Base-by-base conservation (phyloP, 352 stramenopile genomes). In the Pythium pyrilobum region DNA sequence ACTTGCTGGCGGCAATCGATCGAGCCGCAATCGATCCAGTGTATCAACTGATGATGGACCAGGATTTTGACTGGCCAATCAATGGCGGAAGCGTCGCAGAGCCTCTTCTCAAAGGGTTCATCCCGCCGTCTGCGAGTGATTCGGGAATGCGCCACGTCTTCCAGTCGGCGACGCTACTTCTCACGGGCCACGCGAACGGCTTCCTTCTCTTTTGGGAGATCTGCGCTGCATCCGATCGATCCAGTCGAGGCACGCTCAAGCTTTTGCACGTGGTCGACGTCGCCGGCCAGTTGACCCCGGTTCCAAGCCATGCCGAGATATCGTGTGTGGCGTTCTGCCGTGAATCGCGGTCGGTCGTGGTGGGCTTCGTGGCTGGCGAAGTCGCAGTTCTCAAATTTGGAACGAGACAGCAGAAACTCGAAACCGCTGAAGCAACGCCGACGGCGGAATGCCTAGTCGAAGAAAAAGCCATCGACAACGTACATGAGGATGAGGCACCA, bases 51-150 rank as follows among this genome's bases (percentile, higher is more conserved):
- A 56, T 55, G 27, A 42, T 67, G 23, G 67, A 44, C 18, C 67
- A 73, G 10, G 76, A 85, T n/a, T 87, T 84, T 66, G 74, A 84
- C 21, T 88, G 74, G 75, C 81, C 81, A 1, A 69, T 89, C 37
- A 85, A 79, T n/a, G 81, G 81, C 1, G 79, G 79, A 8, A 80
- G 60, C 24, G 44, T 85, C 23, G 32, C 74, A 2, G 72, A 89
- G 34, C 75, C 81, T 1, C 53, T 81, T 45, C 44, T 85, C 21
- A 77, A 84, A 37, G 55, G 65, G 3, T 86, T 86, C 33, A 38
- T 84, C 7, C 45, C 62, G 5, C 56, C 68, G 25, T 64, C 64
- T 41, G 60, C 41, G 0, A 18, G 7, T 15, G 40, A 54, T 9
- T 54, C 54, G 12, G 66, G 59, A 40, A 48, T 58, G 11, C 49